Evolutionary conservation across 495 filamentous ascomycete genomes (phyloP).

Genomic region (Daldinia childiae): DNA sequence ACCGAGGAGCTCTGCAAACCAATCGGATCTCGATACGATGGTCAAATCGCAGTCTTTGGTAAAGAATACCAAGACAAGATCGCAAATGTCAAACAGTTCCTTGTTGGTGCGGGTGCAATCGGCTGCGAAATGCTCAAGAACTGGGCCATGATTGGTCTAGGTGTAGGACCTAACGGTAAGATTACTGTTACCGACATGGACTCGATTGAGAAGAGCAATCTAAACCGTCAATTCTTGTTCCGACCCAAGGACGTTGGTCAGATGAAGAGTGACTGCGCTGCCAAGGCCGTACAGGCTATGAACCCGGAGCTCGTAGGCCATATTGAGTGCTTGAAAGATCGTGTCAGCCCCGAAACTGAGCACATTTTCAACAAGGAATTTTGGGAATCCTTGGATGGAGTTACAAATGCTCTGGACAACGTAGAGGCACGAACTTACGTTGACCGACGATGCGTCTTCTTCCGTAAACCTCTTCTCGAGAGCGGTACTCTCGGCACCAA

Average conservation of each 20-base stretch:
- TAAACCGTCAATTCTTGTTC: slow-evolving; percentile 98
- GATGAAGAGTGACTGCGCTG: slow-evolving; percentile 96
- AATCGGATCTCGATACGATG: slow-evolving; percentile 85
- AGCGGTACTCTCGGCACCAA: slow-evolving; percentile 98
- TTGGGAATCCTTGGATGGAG: slow-evolving; percentile 88
- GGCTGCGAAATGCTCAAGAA: slow-evolving; percentile 99
- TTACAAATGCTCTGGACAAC: slow-evolving; percentile 98
- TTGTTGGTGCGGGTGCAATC: slow-evolving; percentile 97
- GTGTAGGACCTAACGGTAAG: slow-evolving; percentile 84
- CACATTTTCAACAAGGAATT: slow-evolving; percentile 95
- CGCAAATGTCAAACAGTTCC: slow-evolving; percentile 85
- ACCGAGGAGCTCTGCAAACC: slow-evolving; percentile 91
- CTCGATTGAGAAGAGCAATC: slow-evolving; percentile 97
- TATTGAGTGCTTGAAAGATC: slow-evolving; percentile 84
- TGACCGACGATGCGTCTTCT: slow-evolving; percentile 97
- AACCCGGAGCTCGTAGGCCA: slow-evolving; percentile 90
- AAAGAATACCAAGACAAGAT: slow-evolving; percentile 94
- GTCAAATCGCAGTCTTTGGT: slow-evolving; percentile 96
- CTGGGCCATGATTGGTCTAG: slow-evolving; percentile 98
- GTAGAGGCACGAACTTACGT: slow-evolving; percentile 98
- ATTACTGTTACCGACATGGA: slow-evolving; percentile 98
- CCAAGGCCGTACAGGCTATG: slow-evolving; percentile 88
- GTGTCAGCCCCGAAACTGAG: slow-evolving; percentile 92
- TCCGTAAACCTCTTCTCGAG: slow-evolving; percentile 95
- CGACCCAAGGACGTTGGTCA: slow-evolving; percentile 92